Conservation (phyloP, 1,284 basidiomycete species). For the Mycena citricolor region DNA sequence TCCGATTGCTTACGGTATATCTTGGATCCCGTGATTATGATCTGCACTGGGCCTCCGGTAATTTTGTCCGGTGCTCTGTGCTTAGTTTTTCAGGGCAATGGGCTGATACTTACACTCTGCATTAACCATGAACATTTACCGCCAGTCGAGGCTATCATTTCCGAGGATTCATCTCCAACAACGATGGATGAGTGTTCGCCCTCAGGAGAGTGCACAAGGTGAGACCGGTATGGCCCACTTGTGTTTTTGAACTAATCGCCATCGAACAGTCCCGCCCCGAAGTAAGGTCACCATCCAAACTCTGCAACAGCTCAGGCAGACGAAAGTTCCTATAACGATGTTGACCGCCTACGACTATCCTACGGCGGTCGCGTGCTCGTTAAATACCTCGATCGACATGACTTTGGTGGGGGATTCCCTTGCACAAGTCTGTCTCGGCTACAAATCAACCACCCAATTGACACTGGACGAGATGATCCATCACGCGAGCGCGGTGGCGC, state of each 20-base stretch:
- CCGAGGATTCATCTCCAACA: conserved; percentile 14
- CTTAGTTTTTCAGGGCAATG: conserved; percentile 12
- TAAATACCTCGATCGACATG: conserved; percentile 62
- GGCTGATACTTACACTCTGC: conserved; percentile 10
- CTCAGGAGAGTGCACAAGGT: conserved; percentile 24
- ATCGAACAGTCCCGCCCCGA: too few species aligned
- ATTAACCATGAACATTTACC: too few species aligned
- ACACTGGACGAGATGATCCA: conserved; percentile 91
- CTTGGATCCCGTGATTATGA: too few species aligned
- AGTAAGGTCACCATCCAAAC: conserved; percentile 85
- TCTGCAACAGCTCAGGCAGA: conserved; percentile 57
- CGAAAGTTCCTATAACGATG: conserved; percentile 79
- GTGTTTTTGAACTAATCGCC: conserved; percentile 3
- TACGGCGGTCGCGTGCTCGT: conserved; percentile 70
- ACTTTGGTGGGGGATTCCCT: conserved; percentile 89
- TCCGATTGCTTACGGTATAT: too few species aligned
- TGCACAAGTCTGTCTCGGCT: conserved; percentile 90
- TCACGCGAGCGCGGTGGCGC: conserved; percentile 80
- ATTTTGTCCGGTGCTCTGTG: too few species aligned
- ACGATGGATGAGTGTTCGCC: conserved; percentile 44
- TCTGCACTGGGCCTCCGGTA: too few species aligned
- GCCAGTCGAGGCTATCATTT: too few species aligned
- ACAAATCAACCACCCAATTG: conserved; percentile 81
- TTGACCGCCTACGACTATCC: conserved; percentile 94
- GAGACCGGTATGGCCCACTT: neutral